Percentiles rank a stretch among this genome's conserved stretches.
These are phyloP conservation scores for Fusarium secorum DNA, from an alignment of 2,329 filamentous ascomycete species.

Conservation along the genomic window DNA sequence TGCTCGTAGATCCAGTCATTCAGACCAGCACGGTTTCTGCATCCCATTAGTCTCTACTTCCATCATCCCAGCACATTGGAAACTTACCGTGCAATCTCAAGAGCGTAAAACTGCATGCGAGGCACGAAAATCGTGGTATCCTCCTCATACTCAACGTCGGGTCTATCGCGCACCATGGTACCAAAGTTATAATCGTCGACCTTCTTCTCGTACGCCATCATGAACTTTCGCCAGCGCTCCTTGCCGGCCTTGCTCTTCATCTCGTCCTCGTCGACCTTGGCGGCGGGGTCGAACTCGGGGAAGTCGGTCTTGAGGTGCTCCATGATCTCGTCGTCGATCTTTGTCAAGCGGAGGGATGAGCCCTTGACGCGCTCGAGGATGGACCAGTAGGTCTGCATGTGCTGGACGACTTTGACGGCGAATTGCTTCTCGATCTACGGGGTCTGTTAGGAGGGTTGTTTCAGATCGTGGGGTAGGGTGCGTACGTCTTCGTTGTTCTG, in stretches of 20 bases:
- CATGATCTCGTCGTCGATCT: constrained; percentile 93
- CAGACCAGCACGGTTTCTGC: constrained; percentile 82
- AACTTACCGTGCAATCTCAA: constrained; percentile 57
- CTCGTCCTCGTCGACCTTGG: constrained; percentile 83
- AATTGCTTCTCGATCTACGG: constrained; percentile 97
- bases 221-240: constrained; percentile 92
- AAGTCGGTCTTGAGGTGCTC: constrained; percentile 88
- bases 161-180: constrained; percentile 83
- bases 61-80: accelerated
- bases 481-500: constrained; percentile 65
- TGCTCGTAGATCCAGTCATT: constrained; percentile 98
- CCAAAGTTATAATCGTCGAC: constrained; percentile 99
- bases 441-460: neutral
- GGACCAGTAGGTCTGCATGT: constrained; percentile 96
- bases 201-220: constrained; percentile 92
- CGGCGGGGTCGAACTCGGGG: constrained; percentile 87
- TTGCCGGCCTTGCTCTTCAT: constrained; percentile 99
- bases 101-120: constrained; percentile 64
- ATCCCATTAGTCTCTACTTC: constrained; percentile 42
- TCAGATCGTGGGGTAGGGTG: constrained; percentile 5
- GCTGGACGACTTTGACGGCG: constrained; percentile 95
- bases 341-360: constrained; percentile 88
- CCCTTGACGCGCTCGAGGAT: constrained; percentile 92
- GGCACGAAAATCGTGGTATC: constrained; percentile 86
- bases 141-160: constrained; percentile 85